phyloP scores from a whole-genome alignment of 2,329 filamentous ascomycete genomes.

The Fusarium subtropicale region DNA sequence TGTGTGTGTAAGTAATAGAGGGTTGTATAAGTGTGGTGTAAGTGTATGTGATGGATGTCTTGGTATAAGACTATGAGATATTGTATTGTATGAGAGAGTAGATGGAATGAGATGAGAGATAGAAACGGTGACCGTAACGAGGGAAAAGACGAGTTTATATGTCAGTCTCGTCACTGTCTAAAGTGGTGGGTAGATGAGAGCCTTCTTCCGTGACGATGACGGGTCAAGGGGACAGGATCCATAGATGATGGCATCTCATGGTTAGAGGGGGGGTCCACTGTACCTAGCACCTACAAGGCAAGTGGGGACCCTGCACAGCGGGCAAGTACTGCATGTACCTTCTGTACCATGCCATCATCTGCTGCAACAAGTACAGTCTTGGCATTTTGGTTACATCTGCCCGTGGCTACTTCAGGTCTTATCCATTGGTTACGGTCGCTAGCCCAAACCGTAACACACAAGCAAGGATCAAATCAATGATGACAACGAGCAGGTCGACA shows the following conservation, averaged over 20 bases:
- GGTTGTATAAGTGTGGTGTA: background rate
- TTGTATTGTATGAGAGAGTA: background rate
- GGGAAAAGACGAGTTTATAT: constrained; percentile 44
- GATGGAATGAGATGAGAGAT: constrained; percentile 21
- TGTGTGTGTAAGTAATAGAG: constrained; percentile 3
- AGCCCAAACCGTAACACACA: background rate
- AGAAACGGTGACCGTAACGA: constrained; percentile 36
- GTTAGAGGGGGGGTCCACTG: background rate
- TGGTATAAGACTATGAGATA: constrained; percentile 2
- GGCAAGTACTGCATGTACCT: constrained; percentile 1
- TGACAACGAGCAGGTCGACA: background rate
- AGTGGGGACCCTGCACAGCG: constrained; percentile 11
- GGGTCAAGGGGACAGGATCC: constrained; percentile 10
- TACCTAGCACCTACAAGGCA: constrained; percentile 12
- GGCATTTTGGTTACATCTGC: background rate
- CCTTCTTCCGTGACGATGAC: constrained; percentile 19
- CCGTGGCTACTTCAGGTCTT: background rate
- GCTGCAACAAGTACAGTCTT: constrained; percentile 15
- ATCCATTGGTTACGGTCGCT: background rate
- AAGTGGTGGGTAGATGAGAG: constrained; percentile 13
- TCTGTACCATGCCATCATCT: constrained; percentile 14
- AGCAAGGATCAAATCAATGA: background rate
- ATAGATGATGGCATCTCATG: constrained; percentile 34
- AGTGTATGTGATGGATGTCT: background rate
- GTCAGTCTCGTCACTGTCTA: constrained; percentile 18